phyloP scores from a whole-genome alignment of 345 rosid genomes.

The Xanthoceras sorbifolium region DNA sequence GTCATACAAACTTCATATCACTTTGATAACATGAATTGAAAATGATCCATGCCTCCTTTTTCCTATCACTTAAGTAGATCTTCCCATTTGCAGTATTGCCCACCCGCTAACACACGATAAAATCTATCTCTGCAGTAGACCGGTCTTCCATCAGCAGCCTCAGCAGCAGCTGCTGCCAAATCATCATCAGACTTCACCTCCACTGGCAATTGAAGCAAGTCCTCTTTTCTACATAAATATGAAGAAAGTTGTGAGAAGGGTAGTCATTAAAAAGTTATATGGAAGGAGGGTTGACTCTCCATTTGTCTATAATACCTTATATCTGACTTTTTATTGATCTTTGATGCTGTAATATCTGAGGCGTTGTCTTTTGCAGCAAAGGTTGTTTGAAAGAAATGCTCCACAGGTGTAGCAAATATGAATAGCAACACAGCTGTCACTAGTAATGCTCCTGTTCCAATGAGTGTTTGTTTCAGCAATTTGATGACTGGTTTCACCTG shows the following conservation, averaged over 20 bases:
- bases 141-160: slow-evolving; percentile 97
- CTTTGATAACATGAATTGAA: slow-evolving; percentile 4
- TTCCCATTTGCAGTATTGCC: slow-evolving; percentile 99
- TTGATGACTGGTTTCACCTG: slow-evolving; percentile 94
- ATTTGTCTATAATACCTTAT: slow-evolving; percentile 52
- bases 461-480: slow-evolving; percentile 82
- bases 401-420: slow-evolving; percentile 77
- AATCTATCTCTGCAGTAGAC: slow-evolving; percentile 94
- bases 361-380: slow-evolving; percentile 40
- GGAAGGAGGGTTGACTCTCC: slow-evolving; percentile 6
- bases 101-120: slow-evolving; percentile 95
- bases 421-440: slow-evolving; percentile 69
- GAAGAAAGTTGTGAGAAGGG: not conserved
- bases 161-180: slow-evolving; percentile 90
- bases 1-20: slow-evolving; percentile 9
- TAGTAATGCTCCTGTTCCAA: slow-evolving; percentile 77
- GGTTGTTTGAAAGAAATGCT: slow-evolving; percentile 57
- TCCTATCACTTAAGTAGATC: slow-evolving; percentile 51
- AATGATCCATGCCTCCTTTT: not conserved
- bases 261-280: not conserved
- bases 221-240: slow-evolving; percentile 56
- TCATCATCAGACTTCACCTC: slow-evolving; percentile 78
- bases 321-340: slow-evolving; percentile 53
- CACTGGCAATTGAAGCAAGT: slow-evolving; percentile 62
- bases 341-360: slow-evolving; percentile 43